Evolutionary conservation across 2,329 filamentous ascomycete genomes (phyloP).

Genomic region (Botrytis squamosa): DNA sequence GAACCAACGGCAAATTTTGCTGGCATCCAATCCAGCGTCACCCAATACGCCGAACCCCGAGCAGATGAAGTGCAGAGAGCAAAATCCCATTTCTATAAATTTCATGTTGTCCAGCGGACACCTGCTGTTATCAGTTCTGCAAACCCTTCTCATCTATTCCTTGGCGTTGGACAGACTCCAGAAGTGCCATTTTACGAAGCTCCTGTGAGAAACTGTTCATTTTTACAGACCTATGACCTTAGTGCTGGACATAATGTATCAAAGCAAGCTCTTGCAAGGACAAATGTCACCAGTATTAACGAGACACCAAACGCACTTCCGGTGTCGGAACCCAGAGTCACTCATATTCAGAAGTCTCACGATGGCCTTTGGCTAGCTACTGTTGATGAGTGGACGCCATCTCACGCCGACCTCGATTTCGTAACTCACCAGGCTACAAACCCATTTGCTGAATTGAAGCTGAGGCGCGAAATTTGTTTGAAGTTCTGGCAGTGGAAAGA

Average conservation of each 20-base stretch:
- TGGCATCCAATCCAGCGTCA: slow-evolving; percentile 68
- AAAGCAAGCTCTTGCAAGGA: slow-evolving; percentile 86
- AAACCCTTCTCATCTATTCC: slow-evolving; percentile 61
- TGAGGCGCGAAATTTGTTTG: slow-evolving; percentile 71
- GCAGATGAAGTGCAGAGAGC: slow-evolving; percentile 54
- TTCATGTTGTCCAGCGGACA: slow-evolving; percentile 42
- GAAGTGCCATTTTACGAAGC: slow-evolving; percentile 54
- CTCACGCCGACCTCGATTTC: slow-evolving; percentile 63
- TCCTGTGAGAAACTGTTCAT: slow-evolving; percentile 54
- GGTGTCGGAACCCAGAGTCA: slow-evolving; percentile 76
- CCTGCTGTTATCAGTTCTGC: slow-evolving; percentile 63
- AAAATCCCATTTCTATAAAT: slow-evolving; percentile 33
- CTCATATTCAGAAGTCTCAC: slow-evolving; percentile 69
- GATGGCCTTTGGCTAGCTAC: slow-evolving; percentile 90
- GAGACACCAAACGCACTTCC: slow-evolving; percentile 67
- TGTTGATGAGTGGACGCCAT: slow-evolving; percentile 85
- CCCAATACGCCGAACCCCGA: slow-evolving; percentile 51
- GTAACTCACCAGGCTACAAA: slow-evolving; percentile 49
- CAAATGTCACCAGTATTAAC: slow-evolving; percentile 80
- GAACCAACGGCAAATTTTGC: slow-evolving; percentile 80
- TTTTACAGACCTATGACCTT: slow-evolving; percentile 86
- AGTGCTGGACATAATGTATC: slow-evolving; percentile 71
- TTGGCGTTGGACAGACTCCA: slow-evolving; percentile 65
- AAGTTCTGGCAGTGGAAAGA: slow-evolving; percentile 83
- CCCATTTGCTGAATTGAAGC: slow-evolving; percentile 48